Conservation (phyloP, 495 filamentous ascomycete genomes). For the Aspergillus funiculosus region DNA sequence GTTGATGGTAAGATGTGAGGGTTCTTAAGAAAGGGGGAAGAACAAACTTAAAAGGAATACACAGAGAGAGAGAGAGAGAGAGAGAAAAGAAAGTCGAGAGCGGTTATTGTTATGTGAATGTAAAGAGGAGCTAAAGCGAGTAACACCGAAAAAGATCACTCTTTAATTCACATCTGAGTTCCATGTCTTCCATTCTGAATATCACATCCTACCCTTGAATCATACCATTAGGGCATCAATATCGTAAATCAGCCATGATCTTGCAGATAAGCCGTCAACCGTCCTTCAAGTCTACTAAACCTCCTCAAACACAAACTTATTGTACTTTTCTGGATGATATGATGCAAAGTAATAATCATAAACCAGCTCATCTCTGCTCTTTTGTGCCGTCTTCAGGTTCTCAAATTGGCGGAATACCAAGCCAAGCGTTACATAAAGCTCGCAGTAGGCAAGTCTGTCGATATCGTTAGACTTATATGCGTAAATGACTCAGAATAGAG, state of each 20-base stretch:
- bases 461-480: neutral
- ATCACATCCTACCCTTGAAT: too few species aligned
- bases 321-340: slow-evolving; percentile 19
- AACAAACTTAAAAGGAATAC: neutral
- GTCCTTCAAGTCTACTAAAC: neutral
- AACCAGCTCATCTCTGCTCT: slow-evolving; percentile 17
- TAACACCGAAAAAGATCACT: too few species aligned
- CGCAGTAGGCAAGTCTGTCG: slow-evolving; percentile 28
- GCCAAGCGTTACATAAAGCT: slow-evolving; percentile 29
- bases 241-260: too few species aligned
- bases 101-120: neutral
- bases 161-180: too few species aligned
- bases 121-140: neutral
- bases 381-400: slow-evolving; percentile 19
- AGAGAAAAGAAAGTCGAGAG: neutral
- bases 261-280: too few species aligned
- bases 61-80: neutral
- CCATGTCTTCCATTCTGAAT: too few species aligned
- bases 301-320: slow-evolving; percentile 22
- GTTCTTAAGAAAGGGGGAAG: neutral
- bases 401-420: slow-evolving; percentile 28
- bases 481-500: neutral
- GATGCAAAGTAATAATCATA: slow-evolving; percentile 26
- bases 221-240: too few species aligned
- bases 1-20: too few species aligned